phyloP scores from a whole-genome alignment of 106 monocot genomes.

The Alisma plantagoaquatica region DNA sequence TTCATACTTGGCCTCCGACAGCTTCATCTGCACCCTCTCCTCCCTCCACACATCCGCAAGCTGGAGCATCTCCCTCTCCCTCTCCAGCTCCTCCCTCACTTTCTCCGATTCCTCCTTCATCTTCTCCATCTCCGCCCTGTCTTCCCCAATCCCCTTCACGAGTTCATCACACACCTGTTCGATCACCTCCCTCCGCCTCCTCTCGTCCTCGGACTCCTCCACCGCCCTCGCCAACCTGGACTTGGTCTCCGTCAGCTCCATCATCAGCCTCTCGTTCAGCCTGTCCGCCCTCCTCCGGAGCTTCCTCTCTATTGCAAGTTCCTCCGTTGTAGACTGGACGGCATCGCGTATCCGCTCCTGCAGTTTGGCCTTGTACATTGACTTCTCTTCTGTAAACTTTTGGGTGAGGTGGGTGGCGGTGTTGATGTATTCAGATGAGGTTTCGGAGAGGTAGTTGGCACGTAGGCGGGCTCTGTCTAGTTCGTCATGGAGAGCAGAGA shows the following conservation, averaged over 20 bases:
- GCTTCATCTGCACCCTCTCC: conserved; percentile 83
- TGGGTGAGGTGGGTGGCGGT: conserved; percentile 11
- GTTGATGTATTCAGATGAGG: conserved; percentile 10
- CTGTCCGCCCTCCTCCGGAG: conserved; percentile 43
- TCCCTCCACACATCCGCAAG: conserved; percentile 69
- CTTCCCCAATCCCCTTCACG: conserved; percentile 40
- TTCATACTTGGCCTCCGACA: conserved; percentile 52
- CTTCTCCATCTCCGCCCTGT: conserved; percentile 46
- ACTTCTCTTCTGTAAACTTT: conserved; percentile 27
- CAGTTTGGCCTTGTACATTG: conserved; percentile 29
- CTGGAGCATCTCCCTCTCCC: conserved; percentile 81
- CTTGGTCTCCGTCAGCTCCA: conserved; percentile 26
- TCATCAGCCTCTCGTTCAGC: conserved; percentile 39
- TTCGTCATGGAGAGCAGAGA: conserved; percentile 38
- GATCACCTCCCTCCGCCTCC: conserved; percentile 37
- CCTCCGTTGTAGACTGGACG: conserved; percentile 29
- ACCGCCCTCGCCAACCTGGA: conserved; percentile 24
- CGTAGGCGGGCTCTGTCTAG: conserved; percentile 34
- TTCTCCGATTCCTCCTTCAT: conserved; percentile 40
- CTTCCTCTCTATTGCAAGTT: conserved; percentile 43
- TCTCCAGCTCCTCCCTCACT: conserved; percentile 46
- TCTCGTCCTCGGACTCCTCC: conserved; percentile 51
- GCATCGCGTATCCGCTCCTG: conserved; percentile 25
- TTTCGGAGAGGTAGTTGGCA: conserved; percentile 29
- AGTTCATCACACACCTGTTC: conserved; percentile 55